Conservation (phyloP, 768 basidiomycete genomes). For the Auricularia cornea region DNA sequence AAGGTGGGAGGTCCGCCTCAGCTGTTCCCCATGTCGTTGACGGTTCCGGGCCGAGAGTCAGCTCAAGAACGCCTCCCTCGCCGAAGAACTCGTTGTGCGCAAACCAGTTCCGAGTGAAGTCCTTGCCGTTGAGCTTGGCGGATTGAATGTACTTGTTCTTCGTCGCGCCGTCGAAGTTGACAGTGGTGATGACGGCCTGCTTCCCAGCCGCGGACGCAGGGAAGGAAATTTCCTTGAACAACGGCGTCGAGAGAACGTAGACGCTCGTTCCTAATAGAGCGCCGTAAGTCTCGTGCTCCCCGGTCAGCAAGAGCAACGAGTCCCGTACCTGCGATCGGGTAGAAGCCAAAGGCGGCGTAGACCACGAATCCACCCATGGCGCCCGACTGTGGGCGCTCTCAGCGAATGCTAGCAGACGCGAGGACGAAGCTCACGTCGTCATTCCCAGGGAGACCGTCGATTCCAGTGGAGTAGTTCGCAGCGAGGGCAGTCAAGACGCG, state of each 20-base stretch:
- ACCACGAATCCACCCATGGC: conserved; percentile 12
- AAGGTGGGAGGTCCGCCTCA: conserved; percentile 10
- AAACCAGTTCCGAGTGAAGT: conserved; percentile 12
- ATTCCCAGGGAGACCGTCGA: conserved; percentile 12
- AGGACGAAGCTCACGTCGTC: conserved; percentile 10
- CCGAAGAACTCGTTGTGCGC: conserved; percentile 10
- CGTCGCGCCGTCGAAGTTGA: conserved; percentile 10
- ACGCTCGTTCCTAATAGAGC: neutral
- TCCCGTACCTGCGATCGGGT: conserved; percentile 10
- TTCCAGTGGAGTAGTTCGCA: conserved; percentile 3
- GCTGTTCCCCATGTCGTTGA: conserved; percentile 10
- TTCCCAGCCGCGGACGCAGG: conserved; percentile 7
- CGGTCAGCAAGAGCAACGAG: no score
- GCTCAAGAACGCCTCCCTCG: conserved; percentile 11
- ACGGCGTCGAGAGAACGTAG: conserved; percentile 11
- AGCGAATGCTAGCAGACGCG: neutral
- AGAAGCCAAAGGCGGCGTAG: conserved; percentile 11
- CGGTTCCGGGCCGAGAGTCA: conserved; percentile 10
- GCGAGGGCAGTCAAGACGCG: conserved; percentile 9
- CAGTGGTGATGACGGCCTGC: conserved; percentile 6
- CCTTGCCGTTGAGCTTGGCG: conserved; percentile 10
- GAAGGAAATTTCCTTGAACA: conserved; percentile 11
- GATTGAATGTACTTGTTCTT: conserved; percentile 13
- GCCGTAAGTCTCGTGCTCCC: no score
- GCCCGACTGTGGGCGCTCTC: conserved; percentile 1